These are phyloP conservation scores for Chrysoporthe deuterocubensis DNA, from an alignment of 2,329 filamentous ascomycete genomes.

Conservation along the genomic window DNA sequence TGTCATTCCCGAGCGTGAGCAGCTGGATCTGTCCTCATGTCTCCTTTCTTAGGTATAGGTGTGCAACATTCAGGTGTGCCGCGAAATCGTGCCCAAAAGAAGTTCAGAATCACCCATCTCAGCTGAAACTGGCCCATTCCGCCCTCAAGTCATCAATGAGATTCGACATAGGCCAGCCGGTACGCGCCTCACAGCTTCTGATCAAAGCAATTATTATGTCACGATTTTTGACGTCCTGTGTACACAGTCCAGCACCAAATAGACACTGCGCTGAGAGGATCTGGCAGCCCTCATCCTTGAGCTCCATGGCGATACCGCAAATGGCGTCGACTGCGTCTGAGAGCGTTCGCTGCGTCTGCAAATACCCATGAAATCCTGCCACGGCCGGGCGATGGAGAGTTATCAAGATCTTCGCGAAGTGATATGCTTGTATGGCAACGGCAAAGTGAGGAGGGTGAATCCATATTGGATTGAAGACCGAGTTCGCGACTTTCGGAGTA, in stretches of 20 bases:
- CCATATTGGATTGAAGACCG: slow-evolving; percentile 53
- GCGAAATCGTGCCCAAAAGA: neutral
- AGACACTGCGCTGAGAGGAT: slow-evolving; percentile 49
- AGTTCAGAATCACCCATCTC: neutral
- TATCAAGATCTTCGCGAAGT: slow-evolving; percentile 57
- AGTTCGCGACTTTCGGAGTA: slow-evolving; percentile 32
- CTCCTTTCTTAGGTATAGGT: neutral
- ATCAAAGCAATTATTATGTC: slow-evolving; percentile 44
- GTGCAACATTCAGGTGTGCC: neutral
- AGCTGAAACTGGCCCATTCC: slow-evolving; percentile 35
- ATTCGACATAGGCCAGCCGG: slow-evolving; percentile 45
- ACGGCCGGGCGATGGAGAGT: slow-evolving; percentile 56
- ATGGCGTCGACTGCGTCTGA: slow-evolving; percentile 52
- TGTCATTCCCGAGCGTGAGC: neutral
- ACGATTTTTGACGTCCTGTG: slow-evolving; percentile 42
- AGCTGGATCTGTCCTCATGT: neutral
- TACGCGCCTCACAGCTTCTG: slow-evolving; percentile 41
- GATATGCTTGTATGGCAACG: slow-evolving; percentile 54
- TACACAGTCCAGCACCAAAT: slow-evolving; percentile 48
- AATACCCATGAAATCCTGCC: slow-evolving; percentile 50
- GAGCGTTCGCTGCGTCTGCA: slow-evolving; percentile 47
- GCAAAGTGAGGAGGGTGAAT: slow-evolving; percentile 52
- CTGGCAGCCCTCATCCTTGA: slow-evolving; percentile 45
- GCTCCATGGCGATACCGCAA: slow-evolving; percentile 53
- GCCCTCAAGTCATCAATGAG: slow-evolving; percentile 37